phyloP scores from a whole-genome alignment of 139 green algal genomes.

The Chlorella sp. region DNA sequence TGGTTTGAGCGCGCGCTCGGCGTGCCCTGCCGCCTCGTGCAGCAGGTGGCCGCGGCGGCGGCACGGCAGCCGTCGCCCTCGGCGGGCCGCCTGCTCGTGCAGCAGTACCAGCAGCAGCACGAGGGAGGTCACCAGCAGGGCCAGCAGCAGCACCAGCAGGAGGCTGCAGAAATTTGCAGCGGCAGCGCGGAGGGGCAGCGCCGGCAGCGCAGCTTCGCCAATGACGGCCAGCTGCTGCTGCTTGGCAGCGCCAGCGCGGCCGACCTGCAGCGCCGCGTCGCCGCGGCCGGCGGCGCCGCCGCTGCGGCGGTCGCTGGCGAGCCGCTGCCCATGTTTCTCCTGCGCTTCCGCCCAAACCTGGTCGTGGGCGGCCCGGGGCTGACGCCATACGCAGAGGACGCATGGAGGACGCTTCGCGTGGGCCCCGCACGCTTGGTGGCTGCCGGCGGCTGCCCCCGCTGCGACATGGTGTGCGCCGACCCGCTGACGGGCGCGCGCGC shows the following conservation, averaged over 20 bases:
- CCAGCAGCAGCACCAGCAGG: background rate
- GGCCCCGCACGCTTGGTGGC: background rate
- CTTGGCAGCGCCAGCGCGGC: slow-evolving; percentile 62
- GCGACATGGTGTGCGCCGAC: slow-evolving; percentile 55
- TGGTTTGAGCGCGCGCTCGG: slow-evolving; percentile 78
- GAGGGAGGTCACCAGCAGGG: background rate
- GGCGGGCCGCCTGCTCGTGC: background rate
- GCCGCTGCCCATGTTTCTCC: background rate
- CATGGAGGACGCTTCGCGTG: slow-evolving; percentile 48
- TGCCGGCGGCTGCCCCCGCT: slow-evolving; percentile 47
- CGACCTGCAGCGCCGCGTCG: slow-evolving; percentile 46
- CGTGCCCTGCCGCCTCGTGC: slow-evolving; percentile 68
- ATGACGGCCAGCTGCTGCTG: slow-evolving; percentile 82
- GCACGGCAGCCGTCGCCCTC: background rate
- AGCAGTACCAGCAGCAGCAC: background rate
- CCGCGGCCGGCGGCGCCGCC: background rate
- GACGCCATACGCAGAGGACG: slow-evolving; percentile 63
- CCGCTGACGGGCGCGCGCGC: slow-evolving; percentile 24
- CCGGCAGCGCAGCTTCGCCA: slow-evolving; percentile 69
- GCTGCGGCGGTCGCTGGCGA: background rate
- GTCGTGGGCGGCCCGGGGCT: slow-evolving; percentile 51
- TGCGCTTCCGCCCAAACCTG: slow-evolving; percentile 66
- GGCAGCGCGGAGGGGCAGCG: no score
- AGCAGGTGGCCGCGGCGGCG: slow-evolving; percentile 42
- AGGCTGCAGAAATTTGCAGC: background rate